Percentiles rank a stretch among this genome's conserved stretches.
Conservation (phyloP, 306 rosid genomes). For the Trifolium subterraneum region DNA sequence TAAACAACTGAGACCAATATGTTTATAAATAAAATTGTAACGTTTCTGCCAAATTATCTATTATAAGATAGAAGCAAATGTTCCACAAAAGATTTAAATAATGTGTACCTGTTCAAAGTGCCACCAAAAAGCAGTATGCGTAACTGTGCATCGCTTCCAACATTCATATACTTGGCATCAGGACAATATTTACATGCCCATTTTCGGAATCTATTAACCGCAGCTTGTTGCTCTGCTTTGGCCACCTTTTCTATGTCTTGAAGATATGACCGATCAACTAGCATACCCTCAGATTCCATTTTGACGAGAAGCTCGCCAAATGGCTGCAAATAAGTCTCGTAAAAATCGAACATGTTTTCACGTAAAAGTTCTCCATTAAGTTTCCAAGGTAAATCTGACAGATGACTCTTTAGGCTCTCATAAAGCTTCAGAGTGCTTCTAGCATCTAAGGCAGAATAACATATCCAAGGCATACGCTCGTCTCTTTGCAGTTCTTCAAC, state of each 20-base stretch:
- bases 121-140: constrained; percentile 94
- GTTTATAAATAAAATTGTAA: constrained; percentile 15
- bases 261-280: constrained; percentile 84
- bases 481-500: constrained; percentile 92
- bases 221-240: constrained; percentile 77
- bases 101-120: constrained; percentile 66
- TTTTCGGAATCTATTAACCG: constrained; percentile 78
- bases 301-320: constrained; percentile 87
- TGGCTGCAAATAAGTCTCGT: constrained; percentile 75
- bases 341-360: constrained; percentile 80
- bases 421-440: constrained; percentile 58
- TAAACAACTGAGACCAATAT: constrained; percentile 31
- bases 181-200: constrained; percentile 90
- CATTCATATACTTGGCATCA: constrained; percentile 92
- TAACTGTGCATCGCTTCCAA: constrained; percentile 93
- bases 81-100: constrained; percentile 31
- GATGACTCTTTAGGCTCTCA: constrained; percentile 59
- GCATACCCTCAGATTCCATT: constrained; percentile 97
- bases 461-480: constrained; percentile 62
- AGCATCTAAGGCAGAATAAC: constrained; percentile 60
- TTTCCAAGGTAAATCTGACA: constrained; percentile 49
- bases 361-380: constrained; percentile 43
- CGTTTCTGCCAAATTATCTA: constrained; percentile 25
- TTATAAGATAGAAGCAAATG: constrained; percentile 26
- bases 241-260: constrained; percentile 87